Base-by-base conservation (phyloP, 352 stramenopile species). In the Pythium brassicae region DNA sequence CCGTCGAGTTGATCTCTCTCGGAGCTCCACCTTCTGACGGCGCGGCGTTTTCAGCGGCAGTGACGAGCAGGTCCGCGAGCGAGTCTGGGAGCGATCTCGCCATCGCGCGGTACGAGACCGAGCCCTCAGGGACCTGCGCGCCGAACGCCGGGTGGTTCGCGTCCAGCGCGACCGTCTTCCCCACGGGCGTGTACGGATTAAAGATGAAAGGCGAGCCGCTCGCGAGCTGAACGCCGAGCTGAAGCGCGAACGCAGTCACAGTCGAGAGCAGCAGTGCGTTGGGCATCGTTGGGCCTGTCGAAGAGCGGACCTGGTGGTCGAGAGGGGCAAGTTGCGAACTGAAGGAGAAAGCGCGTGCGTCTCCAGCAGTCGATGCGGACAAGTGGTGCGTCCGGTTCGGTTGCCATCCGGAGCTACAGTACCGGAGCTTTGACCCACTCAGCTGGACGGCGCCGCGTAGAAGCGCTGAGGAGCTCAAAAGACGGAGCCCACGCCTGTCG, bases 51-150 rank as follows among this genome's bases (percentile, higher is more conserved):
- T 37, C 54, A 4, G 45, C 32, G 11, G 44, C 44, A 25, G 32
- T 20, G 12, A 37, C 37, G 46, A 61, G 55, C 47, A 61, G 14
- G 6, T 55, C 55, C 4, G 47, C 55, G 4, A 61, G 35, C 1
- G 55, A 61, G 22, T 61, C 55, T n/a, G 55, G 55, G 9, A 50
- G 55, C 14, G 32, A 55, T 11, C 55, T 39, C 26, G 27, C 55
- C 35, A 55, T 55, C 9, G 55, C 25, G 14, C 39, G 55, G 17
- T 44, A 61, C 55, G 46, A 48, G 47, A 44, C 47, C 10, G 46
- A 55, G 25, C 20, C 25, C 1, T 17, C 14, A 0, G 47, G 47
- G 19, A 61, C 8, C 26, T 35, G 7, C 6, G 55, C 46, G 26
- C 55, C 55, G 27, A 50, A 27, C 26, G 55, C 55, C 8, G 55